Evolutionary conservation across 345 rosid genomes (phyloP), one percentile per base, ranked within the genome.

Genomic region (Punica granatum): DNA sequence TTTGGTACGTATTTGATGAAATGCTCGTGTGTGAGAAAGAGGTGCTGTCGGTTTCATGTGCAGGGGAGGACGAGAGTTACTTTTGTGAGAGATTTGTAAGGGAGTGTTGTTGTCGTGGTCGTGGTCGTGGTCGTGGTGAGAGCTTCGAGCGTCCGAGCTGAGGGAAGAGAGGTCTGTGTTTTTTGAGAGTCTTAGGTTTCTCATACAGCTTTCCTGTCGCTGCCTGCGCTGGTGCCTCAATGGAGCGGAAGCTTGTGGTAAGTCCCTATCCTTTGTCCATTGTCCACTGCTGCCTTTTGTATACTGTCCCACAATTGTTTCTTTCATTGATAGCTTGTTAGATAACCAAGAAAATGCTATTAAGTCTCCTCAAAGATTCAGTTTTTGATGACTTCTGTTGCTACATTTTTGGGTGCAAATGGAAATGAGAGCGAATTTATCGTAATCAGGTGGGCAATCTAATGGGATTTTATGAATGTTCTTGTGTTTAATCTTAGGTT

Each of bases 401-500:
- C 58, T 0, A 19, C 51, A 23, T 28, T 51, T 51, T n/a, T 51
- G 58, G 12, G 30, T 51, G 28, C 8, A n/a, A 26, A 34, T 19
- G 26, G 23, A 21, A 62, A 15, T 62, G 42, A 35, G 65, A 51
- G 58, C 58, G 4, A n/a, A 8, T 51, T 23, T 51, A 51, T 23
- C 28, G 4, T 51, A 51, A n/a, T 25, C 15, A 62, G 25, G 23
- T n/a, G 14, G 60, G 26, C 23, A 16, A n/a, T 32, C 26, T 26
- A 36, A 41, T n/a, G 25, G 23, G 35, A 11, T 16, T 59, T 23
- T 61, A 21, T 33, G 43, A 39, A 15, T 39, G 37, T 14, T 13
- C 58, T 36, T 8, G 34, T 18, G n/a, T 63, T 43, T 21, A 44
- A 28, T 51, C 62, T 63, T 66, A 89, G 98, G 96, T 94, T 69